Conservation (phyloP, 345 rosid species). For the Euclidium syriacum region DNA sequence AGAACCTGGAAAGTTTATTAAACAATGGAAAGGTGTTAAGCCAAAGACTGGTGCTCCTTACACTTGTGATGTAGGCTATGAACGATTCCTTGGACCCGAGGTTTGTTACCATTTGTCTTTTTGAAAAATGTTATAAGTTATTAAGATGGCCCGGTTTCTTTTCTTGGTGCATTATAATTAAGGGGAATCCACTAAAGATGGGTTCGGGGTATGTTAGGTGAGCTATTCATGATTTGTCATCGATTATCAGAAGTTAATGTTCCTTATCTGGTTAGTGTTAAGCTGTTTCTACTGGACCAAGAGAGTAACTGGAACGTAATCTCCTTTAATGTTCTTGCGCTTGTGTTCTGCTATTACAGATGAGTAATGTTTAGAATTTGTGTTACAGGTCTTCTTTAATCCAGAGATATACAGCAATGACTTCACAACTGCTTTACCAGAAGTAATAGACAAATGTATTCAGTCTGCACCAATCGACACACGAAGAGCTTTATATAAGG, state of each 20-base stretch:
- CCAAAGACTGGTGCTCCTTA: conserved; percentile 98
- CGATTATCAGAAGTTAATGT: background rate
- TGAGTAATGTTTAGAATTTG: conserved; percentile 21
- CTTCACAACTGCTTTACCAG: conserved; percentile 72
- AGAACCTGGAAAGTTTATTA: conserved; percentile 82
- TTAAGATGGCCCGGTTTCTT: background rate
- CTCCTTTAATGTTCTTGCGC: background rate
- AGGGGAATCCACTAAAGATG: background rate
- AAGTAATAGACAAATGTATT: conserved; percentile 85
- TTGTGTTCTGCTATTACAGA: background rate
- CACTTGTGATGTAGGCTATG: conserved; percentile 93
- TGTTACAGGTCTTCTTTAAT: conserved; percentile 75
- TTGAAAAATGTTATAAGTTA: background rate
- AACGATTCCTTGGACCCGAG: conserved; percentile 98
- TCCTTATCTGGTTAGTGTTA: background rate
- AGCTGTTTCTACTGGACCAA: background rate
- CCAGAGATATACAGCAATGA: conserved; percentile 90
- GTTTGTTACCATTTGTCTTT: conserved; percentile 38
- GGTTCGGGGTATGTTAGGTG: background rate
- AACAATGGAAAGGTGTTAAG: conserved; percentile 91
- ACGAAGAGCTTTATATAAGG: conserved; percentile 97
- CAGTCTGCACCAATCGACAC: conserved; percentile 99
- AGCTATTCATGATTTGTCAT: background rate
- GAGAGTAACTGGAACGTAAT: background rate
- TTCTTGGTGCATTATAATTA: background rate